These are phyloP conservation scores for Penicillium sp. DNA, from an alignment of 2,329 filamentous ascomycete species.

Conservation along the genomic window DNA sequence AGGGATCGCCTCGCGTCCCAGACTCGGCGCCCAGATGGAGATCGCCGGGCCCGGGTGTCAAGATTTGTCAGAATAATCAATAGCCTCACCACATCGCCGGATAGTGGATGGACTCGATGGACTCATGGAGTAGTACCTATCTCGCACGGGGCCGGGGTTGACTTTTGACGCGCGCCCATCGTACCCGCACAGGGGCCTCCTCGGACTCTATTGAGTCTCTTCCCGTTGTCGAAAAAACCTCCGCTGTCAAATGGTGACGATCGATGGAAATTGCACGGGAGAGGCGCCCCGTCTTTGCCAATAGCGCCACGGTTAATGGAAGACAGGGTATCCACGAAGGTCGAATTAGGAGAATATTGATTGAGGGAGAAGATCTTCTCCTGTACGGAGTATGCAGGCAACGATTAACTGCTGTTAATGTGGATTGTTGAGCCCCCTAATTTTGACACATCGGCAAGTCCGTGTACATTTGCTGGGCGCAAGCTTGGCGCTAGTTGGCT, in stretches of 20 bases:
- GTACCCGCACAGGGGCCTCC: neutral
- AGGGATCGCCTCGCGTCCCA: neutral
- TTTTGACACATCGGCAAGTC: conserved; percentile 12
- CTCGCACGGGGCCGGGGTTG: neutral
- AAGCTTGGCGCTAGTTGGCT: neutral
- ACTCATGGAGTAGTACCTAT: neutral
- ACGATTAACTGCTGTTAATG: neutral
- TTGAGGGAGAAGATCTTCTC: too few species aligned
- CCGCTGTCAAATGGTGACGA: neutral
- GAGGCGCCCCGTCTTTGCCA: neutral
- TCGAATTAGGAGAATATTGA: too few species aligned
- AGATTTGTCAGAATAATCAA: conserved; percentile 4
- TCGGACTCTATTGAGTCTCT: neutral
- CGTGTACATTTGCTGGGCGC: conserved; percentile 8
- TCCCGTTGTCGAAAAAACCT: neutral
- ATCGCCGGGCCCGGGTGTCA: neutral
- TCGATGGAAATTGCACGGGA: conserved; percentile 1
- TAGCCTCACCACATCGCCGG: neutral
- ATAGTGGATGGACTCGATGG: neutral
- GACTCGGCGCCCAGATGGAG: conserved; percentile 1
- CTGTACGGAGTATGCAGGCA: neutral
- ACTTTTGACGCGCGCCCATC: neutral
- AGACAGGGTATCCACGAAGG: too few species aligned
- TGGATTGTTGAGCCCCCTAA: neutral
- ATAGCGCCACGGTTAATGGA: neutral